phyloP scores from a whole-genome alignment of 306 rosid species.

The Hippophae rhamnoides region DNA sequence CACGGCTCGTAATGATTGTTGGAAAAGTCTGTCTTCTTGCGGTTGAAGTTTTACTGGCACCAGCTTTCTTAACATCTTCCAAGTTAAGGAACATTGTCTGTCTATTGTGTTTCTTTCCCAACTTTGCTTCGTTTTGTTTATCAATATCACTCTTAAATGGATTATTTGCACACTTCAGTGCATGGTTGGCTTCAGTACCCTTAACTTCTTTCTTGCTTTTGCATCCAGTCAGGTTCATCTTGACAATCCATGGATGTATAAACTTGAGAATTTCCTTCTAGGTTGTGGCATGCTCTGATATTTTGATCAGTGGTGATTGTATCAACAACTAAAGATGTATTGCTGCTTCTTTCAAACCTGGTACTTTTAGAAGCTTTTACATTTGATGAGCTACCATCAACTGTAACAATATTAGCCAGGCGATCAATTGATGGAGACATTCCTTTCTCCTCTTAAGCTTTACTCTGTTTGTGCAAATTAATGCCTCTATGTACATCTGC shows the following conservation, averaged over 20 bases:
- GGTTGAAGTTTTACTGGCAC: constrained; percentile 78
- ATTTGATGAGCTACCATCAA: constrained; percentile 35
- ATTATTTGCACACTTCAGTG: constrained; percentile 65
- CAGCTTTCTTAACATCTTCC: constrained; percentile 95
- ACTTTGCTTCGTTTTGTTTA: constrained; percentile 71
- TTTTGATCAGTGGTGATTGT: constrained; percentile 38
- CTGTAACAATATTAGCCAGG: constrained; percentile 27
- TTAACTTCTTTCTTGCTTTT: constrained; percentile 68
- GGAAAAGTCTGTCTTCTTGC: constrained; percentile 75
- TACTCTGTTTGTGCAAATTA: constrained; percentile 35
- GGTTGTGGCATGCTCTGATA: constrained; percentile 36
- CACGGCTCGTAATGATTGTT: constrained; percentile 51
- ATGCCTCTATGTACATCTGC: constrained; percentile 38
- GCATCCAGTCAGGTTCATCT: constrained; percentile 46
- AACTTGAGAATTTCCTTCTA: constrained; percentile 47
- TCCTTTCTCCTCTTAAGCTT: constrained; percentile 36
- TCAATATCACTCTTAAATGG: constrained; percentile 75
- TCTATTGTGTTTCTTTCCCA: constrained; percentile 90
- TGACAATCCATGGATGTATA: constrained; percentile 47
- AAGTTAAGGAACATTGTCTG: constrained; percentile 90
- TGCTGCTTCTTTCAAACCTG: constrained; percentile 36
- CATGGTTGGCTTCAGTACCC: constrained; percentile 79
- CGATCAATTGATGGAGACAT: constrained; percentile 26
- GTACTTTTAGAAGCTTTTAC: constrained; percentile 32
- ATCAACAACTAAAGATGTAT: constrained; percentile 39